Evolutionary conservation across 768 basidiomycete species (phyloP), one percentile per base, ranked within the genome.

Genomic region (Tricholoma sp.): DNA sequence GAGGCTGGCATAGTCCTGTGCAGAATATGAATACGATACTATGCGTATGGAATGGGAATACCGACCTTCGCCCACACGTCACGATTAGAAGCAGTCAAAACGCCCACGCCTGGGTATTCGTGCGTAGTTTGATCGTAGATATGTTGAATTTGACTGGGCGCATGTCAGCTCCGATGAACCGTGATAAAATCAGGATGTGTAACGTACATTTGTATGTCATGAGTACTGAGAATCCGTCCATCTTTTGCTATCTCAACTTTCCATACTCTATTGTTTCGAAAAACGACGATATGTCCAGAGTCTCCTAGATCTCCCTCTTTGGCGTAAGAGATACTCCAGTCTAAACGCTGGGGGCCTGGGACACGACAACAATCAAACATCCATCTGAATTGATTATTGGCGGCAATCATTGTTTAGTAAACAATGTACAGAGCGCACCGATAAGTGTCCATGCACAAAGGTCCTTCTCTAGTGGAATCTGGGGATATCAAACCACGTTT

Each of bases 281-380:
- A 76, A 24, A 93, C 88, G 47, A 95, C 75, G 58, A 98, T 80
- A 69, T 95, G 91, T 0, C 91, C 91, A 18, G 83, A 79, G 51
- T 84, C 76, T 9, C 85, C 85, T 5, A 62, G 60, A 37, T 86
- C 85, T 16, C 77, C 79, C 9, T 72, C 68, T 52, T 80, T 74
- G 0, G 89, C 84, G 60, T 89, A 82, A 14, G 85, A 83, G 18
- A 85, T 72, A 60, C 85, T 84, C 83, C 90, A 90, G 67, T 98
- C 94, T 3, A 84, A 71, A 16, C 88, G 87, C 46, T 86, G 79
- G 9, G 75, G 69, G 1, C 88, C 88, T 2, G 91, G 91, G 18
- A 94, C 76, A 55, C 91, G 88, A 61, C 83, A 90, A 68, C 90
- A 91, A 67, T 94, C 91, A 62, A 94, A 94, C 91, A 94, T 92